Evolutionary conservation across 192 early-diverging fungal genomes (phyloP).

Genomic region (Linnemannia hyalina): DNA sequence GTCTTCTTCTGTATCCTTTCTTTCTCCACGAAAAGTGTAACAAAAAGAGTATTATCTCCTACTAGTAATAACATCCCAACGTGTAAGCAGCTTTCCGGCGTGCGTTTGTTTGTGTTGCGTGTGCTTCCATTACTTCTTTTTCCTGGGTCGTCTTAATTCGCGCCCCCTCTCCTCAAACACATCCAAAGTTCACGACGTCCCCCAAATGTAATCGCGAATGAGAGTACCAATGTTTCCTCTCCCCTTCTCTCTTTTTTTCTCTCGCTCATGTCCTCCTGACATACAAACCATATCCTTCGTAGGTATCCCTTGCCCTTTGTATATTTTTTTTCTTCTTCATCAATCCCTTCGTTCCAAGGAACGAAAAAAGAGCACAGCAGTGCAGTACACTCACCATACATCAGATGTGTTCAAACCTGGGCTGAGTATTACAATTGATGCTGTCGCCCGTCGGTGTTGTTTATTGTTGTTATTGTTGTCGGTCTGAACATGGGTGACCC

Average conservation of each 20-base stretch:
- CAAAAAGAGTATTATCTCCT: neutral
- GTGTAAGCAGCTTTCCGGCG: neutral
- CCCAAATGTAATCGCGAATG: neutral
- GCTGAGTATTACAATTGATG: neutral
- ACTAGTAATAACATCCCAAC: neutral
- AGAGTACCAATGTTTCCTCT: neutral
- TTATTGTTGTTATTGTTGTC: neutral
- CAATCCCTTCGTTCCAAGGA: neutral
- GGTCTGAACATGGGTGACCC: neutral
- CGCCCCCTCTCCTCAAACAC: neutral
- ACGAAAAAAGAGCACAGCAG: conserved; percentile 5
- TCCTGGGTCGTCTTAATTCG: neutral
- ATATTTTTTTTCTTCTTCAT: neutral
- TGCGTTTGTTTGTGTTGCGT: neutral
- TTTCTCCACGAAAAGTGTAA: neutral
- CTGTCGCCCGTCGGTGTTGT: neutral
- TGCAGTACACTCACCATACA: neutral
- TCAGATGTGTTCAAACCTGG: neutral
- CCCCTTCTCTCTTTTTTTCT: neutral
- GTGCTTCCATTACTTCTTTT: neutral
- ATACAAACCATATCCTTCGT: neutral
- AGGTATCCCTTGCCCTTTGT: conserved; percentile 1
- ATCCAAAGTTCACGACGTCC: neutral
- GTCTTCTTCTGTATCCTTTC: neutral
- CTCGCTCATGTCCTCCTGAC: conserved; percentile 6